Base-by-base conservation (phyloP, 2,329 filamentous ascomycete species). In the Gnomoniopsis smithogilvyi region DNA sequence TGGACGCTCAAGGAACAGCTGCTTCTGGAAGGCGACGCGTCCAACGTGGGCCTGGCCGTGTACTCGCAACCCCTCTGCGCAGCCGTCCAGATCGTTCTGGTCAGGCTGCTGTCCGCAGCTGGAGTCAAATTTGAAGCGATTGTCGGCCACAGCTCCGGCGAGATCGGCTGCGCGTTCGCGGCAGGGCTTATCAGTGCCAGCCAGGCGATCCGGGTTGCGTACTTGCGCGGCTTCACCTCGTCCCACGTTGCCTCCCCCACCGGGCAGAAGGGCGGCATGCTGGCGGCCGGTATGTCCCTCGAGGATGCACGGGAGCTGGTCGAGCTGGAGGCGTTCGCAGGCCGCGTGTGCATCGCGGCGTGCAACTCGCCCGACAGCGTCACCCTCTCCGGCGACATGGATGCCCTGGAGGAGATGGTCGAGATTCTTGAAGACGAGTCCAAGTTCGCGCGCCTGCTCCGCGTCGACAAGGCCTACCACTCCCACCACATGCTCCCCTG, bases 111-210 rank as follows among this genome's bases (percentile, higher is more conserved):
- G 1, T 49, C 57, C 0, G 60, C 65, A 0, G 72, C 71, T 6
- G 72, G 72, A 3, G 56, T 80, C 19, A 48, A 54, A 0, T 71
- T 76, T 8, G 41, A 34, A 2, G 71, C 69, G 1, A 76, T 78
- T 0, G 70, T 80, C 2, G 79, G 80, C 2, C 80, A 82, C 63
- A 80, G 78, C 0, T 78, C 75, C 0, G 80, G 80, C 2, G 80
- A 82, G 62, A 81, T 82, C 17, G 78, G 67, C 0, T 79, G 79
- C 0, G 80, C 77, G 0, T 83, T 80, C 62, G 78, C 79, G 0
- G 74, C 78, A 0, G 79, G 79, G 0, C 68, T 73, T 19, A 55
- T 84, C 2, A 68, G 68, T 0, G 69, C 69, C 1, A 51, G 65
- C 1, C 74, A 78, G 12, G 78, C 79, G 3, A 77, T 82, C 3